Evolutionary conservation across 2,329 filamentous ascomycete species (phyloP), one percentile per base, ranked within the genome.

Genomic region (Didymella sp.): DNA sequence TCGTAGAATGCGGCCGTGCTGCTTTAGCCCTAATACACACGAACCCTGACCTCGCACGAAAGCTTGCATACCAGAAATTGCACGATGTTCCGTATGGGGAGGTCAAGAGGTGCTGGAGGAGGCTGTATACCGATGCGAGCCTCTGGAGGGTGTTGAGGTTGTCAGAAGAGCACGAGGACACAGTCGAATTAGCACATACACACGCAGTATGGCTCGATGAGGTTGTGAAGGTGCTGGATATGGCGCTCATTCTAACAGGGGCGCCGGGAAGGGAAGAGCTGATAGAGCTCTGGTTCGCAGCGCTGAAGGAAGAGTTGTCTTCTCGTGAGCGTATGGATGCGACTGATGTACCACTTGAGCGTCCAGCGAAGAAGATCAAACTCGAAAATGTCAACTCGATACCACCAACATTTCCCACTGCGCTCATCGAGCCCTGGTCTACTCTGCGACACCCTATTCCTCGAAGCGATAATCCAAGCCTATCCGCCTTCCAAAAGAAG

Each of bases 201-300:
- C 62, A 45, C 21, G 24, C 19, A 13, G 17, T 51, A 2, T 85
- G 81, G 75, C 70, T 92, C 4, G 81, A 85, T 30, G 73, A 80
- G 1, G 79, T 89, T 2, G 84, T 96, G 30, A 81, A 82, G 50
- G 77, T 82, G 1, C 81, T 98, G 2, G 93, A 97, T 67, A 86
- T 87, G 73, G 88, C 89, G 0, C 76, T 96, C 41, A 91, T 96
- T 42, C 84, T 92, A 51, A 85, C 90, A 0, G 90, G 52, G 7
- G 72, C 68, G 7, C 70, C 70, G 1, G 24, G 38, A 13, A 63
- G 73, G 35, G 71, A 70, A 43, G 67, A 68, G 5, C 35, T 80
- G 1, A 67, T 80, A 17, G 72, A 77, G 53, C 37, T 82, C 73
- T 80, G 88, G 42, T 81, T 88, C 54, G 69, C 76, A 38, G 80